Evolutionary conservation across 2,329 filamentous ascomycete genomes (phyloP), one percentile per base, ranked within the genome.

Genomic region (Xylaria sp.): DNA sequence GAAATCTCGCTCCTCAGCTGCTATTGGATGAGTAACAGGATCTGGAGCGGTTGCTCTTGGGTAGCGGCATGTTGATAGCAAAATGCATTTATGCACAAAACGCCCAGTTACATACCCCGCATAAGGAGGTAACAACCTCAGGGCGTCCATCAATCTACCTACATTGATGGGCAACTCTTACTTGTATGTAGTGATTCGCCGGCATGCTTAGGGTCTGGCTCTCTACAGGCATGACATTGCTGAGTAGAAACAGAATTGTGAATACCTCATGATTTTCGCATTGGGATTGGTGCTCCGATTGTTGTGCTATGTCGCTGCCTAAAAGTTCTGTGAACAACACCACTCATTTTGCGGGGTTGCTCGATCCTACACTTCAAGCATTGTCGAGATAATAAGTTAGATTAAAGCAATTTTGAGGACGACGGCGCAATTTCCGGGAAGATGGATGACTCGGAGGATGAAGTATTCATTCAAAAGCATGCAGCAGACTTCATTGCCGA

Each of bases 381-480:
- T 32, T 1, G 15, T 56, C n/a, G 23, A 41, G 52, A 51, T 37
- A 56, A 9, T 5, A 32, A 3, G 8, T 32, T 39, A 32, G 56
- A 25, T 23, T 20, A 39, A 25, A 52, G 8, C 12, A 13, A 6
- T 51, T 41, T 5, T 46, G 18, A 41, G 9, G 20, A 48, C 9
- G 3, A 34, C 6, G 25, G 10, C 37, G 54, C 7, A 28, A 41
- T 1, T 23, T 18, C 20, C 44, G 23, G 20, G 13, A 60, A 63
- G 55, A 91, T 91, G 89, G 89, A 92, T 72, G 87, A 84, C 20
- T 78, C 84, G 41, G 89, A 90, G 52, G 83, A 86, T 37, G 90
- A 91, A 74, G 82, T 90, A 65, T 86, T 89, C 78, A 84, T 91
- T 65, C 88, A 90, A 72, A 88, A 86, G 74, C 82, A 86, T 65